phyloP scores from a whole-genome alignment of 352 stramenopile genomes.

The Phytophthora ohioensis region DNA sequence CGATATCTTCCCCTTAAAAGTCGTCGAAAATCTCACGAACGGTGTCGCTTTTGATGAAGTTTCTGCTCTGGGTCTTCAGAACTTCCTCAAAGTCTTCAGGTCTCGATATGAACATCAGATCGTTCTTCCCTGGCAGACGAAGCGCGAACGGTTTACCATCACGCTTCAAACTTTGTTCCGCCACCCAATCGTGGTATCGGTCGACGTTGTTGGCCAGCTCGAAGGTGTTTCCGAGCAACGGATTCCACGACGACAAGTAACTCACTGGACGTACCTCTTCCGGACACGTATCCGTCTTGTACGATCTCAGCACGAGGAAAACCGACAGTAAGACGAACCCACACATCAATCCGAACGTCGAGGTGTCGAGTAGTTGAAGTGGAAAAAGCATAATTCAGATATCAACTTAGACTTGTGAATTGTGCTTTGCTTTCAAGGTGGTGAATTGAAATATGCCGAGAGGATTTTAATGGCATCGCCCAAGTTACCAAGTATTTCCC shows the following conservation, averaged over 20 bases:
- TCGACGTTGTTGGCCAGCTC: neutral
- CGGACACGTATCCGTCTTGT: neutral
- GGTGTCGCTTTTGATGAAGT: conserved; percentile 3
- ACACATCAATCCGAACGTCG: too few species aligned
- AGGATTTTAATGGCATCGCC: too few species aligned
- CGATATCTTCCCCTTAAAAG: neutral
- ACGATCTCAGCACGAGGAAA: neutral
- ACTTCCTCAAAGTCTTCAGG: conserved; percentile 1
- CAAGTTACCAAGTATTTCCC: neutral
- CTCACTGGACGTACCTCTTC: neutral
- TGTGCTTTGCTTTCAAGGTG: too few species aligned
- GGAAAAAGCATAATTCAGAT: too few species aligned
- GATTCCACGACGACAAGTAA: neutral
- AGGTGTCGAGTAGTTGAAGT: too few species aligned
- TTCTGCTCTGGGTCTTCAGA: neutral
- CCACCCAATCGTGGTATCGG: neutral
- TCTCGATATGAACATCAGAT: neutral
- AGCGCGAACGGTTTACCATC: neutral
- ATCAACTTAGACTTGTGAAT: neutral
- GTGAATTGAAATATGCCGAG: too few species aligned
- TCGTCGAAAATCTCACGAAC: conserved; percentile 4
- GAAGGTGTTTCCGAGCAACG: neutral
- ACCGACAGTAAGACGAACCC: too few species aligned
- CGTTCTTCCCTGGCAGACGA: neutral
- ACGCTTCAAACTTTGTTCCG: neutral